Conservation (phyloP, 1,139 yeast genomes). For the Komagataea norvegica region DNA sequence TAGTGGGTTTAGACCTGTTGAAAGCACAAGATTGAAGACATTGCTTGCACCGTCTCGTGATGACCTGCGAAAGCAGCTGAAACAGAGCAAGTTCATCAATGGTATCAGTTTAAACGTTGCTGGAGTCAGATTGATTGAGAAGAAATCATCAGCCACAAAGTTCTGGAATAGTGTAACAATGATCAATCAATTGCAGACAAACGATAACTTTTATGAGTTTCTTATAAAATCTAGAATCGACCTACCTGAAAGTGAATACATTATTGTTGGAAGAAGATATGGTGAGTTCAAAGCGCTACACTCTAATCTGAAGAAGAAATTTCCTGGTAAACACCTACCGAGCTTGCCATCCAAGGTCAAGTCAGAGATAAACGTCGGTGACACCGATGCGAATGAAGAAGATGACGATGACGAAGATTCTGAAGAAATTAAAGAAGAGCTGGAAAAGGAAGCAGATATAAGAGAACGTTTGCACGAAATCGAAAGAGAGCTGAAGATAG, state of each 20-base stretch:
- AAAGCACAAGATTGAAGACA: slow-evolving; percentile 31
- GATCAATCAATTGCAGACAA: slow-evolving; percentile 15
- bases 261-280: slow-evolving; percentile 54
- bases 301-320: slow-evolving; percentile 43
- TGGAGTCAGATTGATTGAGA: slow-evolving; percentile 42
- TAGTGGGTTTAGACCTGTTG: slow-evolving; percentile 16
- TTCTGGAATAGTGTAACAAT: slow-evolving; percentile 21
- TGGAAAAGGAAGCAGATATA: slow-evolving; percentile 19
- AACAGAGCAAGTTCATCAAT: slow-evolving; percentile 46
- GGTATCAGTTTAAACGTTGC: slow-evolving; percentile 60
- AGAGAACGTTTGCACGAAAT: slow-evolving; percentile 9
- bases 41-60: slow-evolving; percentile 47
- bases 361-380: slow-evolving; percentile 23
- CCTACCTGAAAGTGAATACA: slow-evolving; percentile 29
- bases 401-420: slow-evolving; percentile 23
- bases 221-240: slow-evolving; percentile 26
- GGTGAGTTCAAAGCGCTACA: slow-evolving; percentile 60
- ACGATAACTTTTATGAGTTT: slow-evolving; percentile 29
- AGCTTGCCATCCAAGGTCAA: slow-evolving; percentile 54
- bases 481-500: slow-evolving; percentile 17
- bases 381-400: slow-evolving; percentile 18
- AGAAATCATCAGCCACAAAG: slow-evolving; percentile 15
- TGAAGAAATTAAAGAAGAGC: slow-evolving; percentile 25
- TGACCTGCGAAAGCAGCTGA: slow-evolving; percentile 45
- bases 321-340: slow-evolving; percentile 71